phyloP scores from a whole-genome alignment of 2,329 filamentous ascomycete species.

The Verticillium isaacii region DNA sequence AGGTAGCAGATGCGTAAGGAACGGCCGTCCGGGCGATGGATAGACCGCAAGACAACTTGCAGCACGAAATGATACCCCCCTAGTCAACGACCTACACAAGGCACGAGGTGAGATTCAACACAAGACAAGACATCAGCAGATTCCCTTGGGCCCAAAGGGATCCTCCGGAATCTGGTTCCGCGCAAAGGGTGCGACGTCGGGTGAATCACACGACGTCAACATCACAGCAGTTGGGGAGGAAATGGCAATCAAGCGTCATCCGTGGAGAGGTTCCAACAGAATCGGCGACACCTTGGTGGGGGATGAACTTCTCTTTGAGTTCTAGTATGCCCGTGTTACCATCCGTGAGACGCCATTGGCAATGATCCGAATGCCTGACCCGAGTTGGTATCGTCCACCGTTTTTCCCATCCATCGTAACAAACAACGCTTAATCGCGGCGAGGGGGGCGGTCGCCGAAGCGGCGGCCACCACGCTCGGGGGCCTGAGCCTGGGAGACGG shows the following conservation, averaged over 20 bases:
- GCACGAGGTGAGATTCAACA: background rate
- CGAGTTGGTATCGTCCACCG: slow-evolving; percentile 14
- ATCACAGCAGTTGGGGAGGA: slow-evolving; percentile 14
- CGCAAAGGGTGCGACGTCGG: slow-evolving; percentile 8
- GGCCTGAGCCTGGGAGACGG: slow-evolving; percentile 83
- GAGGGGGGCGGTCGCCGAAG: slow-evolving; percentile 61
- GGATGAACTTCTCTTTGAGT: slow-evolving; percentile 56
- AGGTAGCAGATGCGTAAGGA: background rate
- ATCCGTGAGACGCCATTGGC: slow-evolving; percentile 52
- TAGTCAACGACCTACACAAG: background rate
- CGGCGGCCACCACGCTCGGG: slow-evolving; percentile 74
- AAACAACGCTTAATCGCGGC: slow-evolving; percentile 35
- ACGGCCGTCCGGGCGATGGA: slow-evolving; percentile 2
- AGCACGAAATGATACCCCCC: background rate
- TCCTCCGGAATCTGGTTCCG: background rate
- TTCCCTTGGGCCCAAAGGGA: no score
- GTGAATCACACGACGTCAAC: background rate
- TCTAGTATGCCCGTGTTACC: slow-evolving; percentile 55
- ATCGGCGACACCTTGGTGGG: slow-evolving; percentile 85
- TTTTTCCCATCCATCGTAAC: slow-evolving; percentile 4
- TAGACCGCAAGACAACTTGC: background rate
- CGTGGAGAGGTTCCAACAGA: slow-evolving; percentile 50
- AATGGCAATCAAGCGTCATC: slow-evolving; percentile 94
- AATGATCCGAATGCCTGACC: slow-evolving; percentile 39
- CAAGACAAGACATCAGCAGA: background rate